A percentile compares a stretch with the other conserved stretches of the same genome.
Conservation (phyloP, 805 yeast genomes). For the Komagataella pastoris region DNA sequence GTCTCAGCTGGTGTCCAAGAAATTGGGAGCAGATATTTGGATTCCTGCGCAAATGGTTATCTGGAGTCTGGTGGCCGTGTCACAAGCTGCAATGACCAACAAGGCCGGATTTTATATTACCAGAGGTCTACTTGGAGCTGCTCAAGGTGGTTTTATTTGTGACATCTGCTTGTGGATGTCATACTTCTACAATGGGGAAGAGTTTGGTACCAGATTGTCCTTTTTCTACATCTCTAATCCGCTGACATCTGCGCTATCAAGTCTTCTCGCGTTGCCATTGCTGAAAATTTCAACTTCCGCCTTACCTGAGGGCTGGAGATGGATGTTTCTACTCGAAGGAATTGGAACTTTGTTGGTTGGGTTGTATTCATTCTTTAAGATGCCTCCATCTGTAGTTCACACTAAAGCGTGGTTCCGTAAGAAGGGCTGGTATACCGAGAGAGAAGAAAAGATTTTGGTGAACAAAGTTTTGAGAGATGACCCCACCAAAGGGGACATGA, state of each 20-base stretch:
- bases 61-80: slow-evolving; percentile 45
- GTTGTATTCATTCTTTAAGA: slow-evolving; percentile 14
- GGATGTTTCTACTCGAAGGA: slow-evolving; percentile 58
- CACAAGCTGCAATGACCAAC: slow-evolving; percentile 30
- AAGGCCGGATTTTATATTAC: slow-evolving; percentile 30
- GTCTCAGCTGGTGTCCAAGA: slow-evolving; percentile 52
- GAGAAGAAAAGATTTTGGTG: slow-evolving; percentile 44
- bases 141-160: slow-evolving; percentile 65
- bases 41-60: slow-evolving; percentile 42
- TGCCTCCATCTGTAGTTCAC: slow-evolving; percentile 22
- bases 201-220: slow-evolving; percentile 44
- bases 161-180: slow-evolving; percentile 52
- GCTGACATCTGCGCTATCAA: slow-evolving; percentile 28
- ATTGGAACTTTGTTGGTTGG: slow-evolving; percentile 42
- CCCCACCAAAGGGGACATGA: slow-evolving; percentile 52
- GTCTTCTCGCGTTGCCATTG: slow-evolving; percentile 38
- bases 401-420: slow-evolving; percentile 14
- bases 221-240: slow-evolving; percentile 48
- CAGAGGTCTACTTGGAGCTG: slow-evolving; percentile 37
- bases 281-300: slow-evolving; percentile 31
- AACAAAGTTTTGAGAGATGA: slow-evolving; percentile 50
- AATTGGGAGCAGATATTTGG: slow-evolving; percentile 49
- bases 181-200: slow-evolving; percentile 48
- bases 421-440: slow-evolving; percentile 30
- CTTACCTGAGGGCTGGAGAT: slow-evolving; percentile 46